phyloP scores from a whole-genome alignment of 2,329 filamentous ascomycete genomes.

The Penicillium sp. region DNA sequence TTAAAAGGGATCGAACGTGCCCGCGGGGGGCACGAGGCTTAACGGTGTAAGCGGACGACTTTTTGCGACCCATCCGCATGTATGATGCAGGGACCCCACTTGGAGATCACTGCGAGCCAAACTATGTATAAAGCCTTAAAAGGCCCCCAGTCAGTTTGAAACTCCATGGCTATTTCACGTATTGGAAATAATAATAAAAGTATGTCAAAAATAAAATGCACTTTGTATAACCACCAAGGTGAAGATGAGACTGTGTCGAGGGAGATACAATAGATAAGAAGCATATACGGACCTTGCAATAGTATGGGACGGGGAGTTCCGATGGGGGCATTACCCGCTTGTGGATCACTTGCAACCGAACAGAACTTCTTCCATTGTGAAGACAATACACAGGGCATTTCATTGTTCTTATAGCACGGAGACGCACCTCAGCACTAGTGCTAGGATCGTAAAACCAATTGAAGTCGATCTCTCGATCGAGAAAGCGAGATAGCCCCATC shows the following conservation, averaged over 20 bases:
- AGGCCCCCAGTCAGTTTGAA: not conserved
- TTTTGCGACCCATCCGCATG: not conserved
- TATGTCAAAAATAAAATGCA: not conserved
- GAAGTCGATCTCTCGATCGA: not conserved
- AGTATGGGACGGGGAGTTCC: conserved; percentile 25
- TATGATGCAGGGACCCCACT: conserved; percentile 1
- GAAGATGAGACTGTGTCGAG: not conserved
- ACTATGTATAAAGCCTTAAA: conserved; percentile 2
- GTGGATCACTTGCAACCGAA: not conserved
- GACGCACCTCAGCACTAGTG: not conserved
- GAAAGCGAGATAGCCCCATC: not conserved
- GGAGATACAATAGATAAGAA: not conserved
- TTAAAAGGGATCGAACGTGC: not conserved
- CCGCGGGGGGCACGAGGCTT: not conserved
- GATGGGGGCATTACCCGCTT: conserved; percentile 4
- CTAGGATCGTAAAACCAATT: not conserved
- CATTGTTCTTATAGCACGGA: conserved; percentile 9
- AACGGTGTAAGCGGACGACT: not conserved
- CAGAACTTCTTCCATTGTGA: not conserved
- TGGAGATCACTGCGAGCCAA: not conserved
- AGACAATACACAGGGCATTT: not conserved
- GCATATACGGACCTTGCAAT: not conserved
- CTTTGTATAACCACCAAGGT: not conserved
- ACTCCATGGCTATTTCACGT: not conserved
- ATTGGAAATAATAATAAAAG: not conserved